phyloP scores from a whole-genome alignment of 192 early-diverging fungal species.

The Podila horticola region DNA sequence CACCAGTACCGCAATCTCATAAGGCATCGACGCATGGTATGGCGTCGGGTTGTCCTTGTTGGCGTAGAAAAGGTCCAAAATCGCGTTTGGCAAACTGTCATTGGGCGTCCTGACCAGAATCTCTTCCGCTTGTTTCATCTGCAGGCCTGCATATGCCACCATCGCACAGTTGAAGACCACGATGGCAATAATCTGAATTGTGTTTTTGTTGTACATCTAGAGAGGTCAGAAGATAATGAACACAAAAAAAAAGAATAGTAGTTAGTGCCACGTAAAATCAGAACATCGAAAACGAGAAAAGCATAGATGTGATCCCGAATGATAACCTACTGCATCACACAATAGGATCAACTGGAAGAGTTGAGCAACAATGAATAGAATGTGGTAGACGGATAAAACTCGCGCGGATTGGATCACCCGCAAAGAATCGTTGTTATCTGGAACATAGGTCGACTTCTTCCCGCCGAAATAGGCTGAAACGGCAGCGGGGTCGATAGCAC shows the following conservation, averaged over 20 bases:
- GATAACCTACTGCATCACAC: slow-evolving; percentile 80
- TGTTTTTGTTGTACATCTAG: slow-evolving; percentile 90
- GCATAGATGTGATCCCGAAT: background rate
- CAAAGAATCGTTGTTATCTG: background rate
- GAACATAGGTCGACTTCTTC: background rate
- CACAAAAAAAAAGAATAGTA: slow-evolving; percentile 1
- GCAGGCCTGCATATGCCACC: slow-evolving; percentile 76
- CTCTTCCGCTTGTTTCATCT: slow-evolving; percentile 54
- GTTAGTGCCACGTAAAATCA: background rate
- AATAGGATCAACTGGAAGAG: slow-evolving; percentile 84
- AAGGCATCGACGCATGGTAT: slow-evolving; percentile 36
- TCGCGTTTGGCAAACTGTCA: slow-evolving; percentile 17
- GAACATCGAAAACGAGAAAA: background rate
- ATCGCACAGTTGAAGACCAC: slow-evolving; percentile 73
- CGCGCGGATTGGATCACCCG: slow-evolving; percentile 47
- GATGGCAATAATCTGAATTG: slow-evolving; percentile 89
- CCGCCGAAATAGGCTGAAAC: background rate
- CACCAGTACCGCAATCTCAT: slow-evolving; percentile 66
- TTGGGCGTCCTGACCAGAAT: slow-evolving; percentile 20
- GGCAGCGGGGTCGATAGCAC: background rate
- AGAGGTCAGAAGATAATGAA: too few relatives aligned
- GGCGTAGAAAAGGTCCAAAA: slow-evolving; percentile 16
- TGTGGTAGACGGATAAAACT: slow-evolving; percentile 82
- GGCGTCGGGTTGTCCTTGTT: slow-evolving; percentile 1
- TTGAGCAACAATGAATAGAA: slow-evolving; percentile 89